phyloP scores from a whole-genome alignment of 202 grass and related monocot genomes.

The Cymbopogon flexuosus region DNA sequence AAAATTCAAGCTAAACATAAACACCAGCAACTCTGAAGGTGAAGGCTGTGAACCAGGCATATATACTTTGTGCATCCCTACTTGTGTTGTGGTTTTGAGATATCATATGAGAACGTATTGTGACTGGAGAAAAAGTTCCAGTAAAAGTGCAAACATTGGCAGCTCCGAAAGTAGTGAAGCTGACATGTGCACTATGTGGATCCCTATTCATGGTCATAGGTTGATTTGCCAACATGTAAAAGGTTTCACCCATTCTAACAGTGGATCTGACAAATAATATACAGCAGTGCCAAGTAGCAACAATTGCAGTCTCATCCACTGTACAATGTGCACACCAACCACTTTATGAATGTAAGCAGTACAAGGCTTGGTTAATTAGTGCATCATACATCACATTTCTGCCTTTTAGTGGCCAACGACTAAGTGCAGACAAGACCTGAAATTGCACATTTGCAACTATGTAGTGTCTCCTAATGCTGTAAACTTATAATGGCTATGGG shows the following conservation, averaged over 20 bases:
- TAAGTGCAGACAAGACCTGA: neutral
- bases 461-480: neutral
- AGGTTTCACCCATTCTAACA: neutral
- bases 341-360: neutral
- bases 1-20: too few relatives aligned
- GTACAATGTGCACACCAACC: neutral
- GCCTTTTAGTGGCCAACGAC: neutral
- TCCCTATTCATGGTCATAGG: neutral
- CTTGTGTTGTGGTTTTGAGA: neutral
- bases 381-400: neutral
- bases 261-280: slow-evolving; percentile 5
- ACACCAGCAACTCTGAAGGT: neutral
- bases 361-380: neutral
- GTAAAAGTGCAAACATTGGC: neutral
- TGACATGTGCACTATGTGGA: neutral
- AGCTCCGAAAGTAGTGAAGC: neutral
- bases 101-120: neutral
- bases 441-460: neutral
- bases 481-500: neutral
- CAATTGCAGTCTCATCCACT: neutral
- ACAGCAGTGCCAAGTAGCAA: neutral
- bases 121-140: neutral
- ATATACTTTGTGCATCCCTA: neutral
- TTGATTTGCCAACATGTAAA: neutral
- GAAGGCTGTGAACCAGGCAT: neutral